Evolutionary conservation across 2,329 filamentous ascomycete species (phyloP).

Genomic region (Pyrenophora seminiperda): DNA sequence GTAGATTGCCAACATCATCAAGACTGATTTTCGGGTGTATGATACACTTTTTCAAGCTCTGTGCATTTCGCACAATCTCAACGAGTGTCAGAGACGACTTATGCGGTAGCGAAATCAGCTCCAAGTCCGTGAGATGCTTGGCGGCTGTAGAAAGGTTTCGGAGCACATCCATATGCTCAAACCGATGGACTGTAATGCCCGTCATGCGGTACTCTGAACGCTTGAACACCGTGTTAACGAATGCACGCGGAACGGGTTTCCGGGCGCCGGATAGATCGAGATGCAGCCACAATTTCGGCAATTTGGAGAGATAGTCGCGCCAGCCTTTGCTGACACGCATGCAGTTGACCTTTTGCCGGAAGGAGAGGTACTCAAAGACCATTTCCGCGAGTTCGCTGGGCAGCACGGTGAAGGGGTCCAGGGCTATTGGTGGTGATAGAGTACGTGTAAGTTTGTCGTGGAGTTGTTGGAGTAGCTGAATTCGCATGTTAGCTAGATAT

Average conservation of each 20-base stretch:
- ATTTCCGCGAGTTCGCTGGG: slow-evolving; percentile 61
- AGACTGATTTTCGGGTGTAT: slow-evolving; percentile 33
- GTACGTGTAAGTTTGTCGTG: slow-evolving; percentile 54
- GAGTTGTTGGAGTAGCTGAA: slow-evolving; percentile 52
- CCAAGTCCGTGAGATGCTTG: slow-evolving; percentile 39
- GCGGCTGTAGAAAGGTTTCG: slow-evolving; percentile 49
- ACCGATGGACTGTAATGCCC: slow-evolving; percentile 39
- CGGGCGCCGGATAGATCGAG: slow-evolving; percentile 58
- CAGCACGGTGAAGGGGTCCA: slow-evolving; percentile 60
- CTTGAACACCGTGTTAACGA: slow-evolving; percentile 52
- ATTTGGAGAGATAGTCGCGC: slow-evolving; percentile 56
- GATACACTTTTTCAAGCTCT: slow-evolving; percentile 33
- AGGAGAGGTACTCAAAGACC: slow-evolving; percentile 59
- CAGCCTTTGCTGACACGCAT: slow-evolving; percentile 62
- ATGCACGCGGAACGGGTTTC: slow-evolving; percentile 49
- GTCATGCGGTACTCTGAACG: slow-evolving; percentile 47
- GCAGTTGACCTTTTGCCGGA: slow-evolving; percentile 58
- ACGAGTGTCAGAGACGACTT: slow-evolving; percentile 35
- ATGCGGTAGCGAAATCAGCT: slow-evolving; percentile 35
- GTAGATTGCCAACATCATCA: slow-evolving; percentile 37
- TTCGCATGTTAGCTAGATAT: neutral
- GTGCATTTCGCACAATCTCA: slow-evolving; percentile 34
- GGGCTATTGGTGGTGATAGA: slow-evolving; percentile 50
- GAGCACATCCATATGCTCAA: slow-evolving; percentile 49
- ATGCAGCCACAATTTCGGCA: slow-evolving; percentile 57